Conservation (phyloP, 495 filamentous ascomycete genomes). For the Polyplosphaeria fusca region DNA sequence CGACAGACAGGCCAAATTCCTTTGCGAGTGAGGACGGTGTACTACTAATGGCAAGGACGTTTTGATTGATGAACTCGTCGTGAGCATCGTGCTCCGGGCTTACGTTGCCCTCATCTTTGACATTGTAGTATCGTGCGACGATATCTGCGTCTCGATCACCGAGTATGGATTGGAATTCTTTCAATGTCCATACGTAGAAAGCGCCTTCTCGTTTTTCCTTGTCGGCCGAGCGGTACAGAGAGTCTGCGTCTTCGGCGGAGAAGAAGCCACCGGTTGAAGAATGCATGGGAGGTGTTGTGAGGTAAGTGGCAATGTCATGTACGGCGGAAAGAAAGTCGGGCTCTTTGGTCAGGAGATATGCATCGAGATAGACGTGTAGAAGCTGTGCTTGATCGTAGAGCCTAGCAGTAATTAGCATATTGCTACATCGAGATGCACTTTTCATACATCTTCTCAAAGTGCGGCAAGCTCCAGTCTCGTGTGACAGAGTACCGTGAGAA, state of each 20-base stretch:
- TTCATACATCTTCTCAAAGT: slow-evolving; percentile 94
- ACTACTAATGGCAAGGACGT: slow-evolving; percentile 58
- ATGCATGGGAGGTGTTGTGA: slow-evolving; percentile 65
- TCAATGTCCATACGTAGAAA: slow-evolving; percentile 90
- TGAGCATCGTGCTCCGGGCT: slow-evolving; percentile 78
- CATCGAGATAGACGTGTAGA: slow-evolving; percentile 81
- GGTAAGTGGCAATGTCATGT: slow-evolving; percentile 78
- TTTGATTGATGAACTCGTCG: slow-evolving; percentile 90
- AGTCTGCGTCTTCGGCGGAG: slow-evolving; percentile 90
- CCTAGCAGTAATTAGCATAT: slow-evolving; percentile 30
- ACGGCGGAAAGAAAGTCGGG: slow-evolving; percentile 74
- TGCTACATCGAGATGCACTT: too few species aligned
- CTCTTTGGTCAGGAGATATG: slow-evolving; percentile 69
- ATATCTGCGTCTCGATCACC: slow-evolving; percentile 67
- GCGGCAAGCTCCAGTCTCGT: slow-evolving; percentile 83
- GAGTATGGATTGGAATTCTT: slow-evolving; percentile 79
- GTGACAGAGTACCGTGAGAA: slow-evolving; percentile 91
- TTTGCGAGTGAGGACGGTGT: slow-evolving; percentile 67
- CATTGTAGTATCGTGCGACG: slow-evolving; percentile 80
- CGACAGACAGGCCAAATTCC: slow-evolving; percentile 71
- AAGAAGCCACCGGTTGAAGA: slow-evolving; percentile 72
- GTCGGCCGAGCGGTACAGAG: slow-evolving; percentile 69
- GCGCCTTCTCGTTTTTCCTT: slow-evolving; percentile 88
- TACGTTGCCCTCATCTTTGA: slow-evolving; percentile 86
- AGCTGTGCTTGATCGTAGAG: slow-evolving; percentile 92